Evolutionary conservation across 1,284 basidiomycete genomes (phyloP), one percentile per base, ranked within the genome.

Genomic region (Athelia sp.): DNA sequence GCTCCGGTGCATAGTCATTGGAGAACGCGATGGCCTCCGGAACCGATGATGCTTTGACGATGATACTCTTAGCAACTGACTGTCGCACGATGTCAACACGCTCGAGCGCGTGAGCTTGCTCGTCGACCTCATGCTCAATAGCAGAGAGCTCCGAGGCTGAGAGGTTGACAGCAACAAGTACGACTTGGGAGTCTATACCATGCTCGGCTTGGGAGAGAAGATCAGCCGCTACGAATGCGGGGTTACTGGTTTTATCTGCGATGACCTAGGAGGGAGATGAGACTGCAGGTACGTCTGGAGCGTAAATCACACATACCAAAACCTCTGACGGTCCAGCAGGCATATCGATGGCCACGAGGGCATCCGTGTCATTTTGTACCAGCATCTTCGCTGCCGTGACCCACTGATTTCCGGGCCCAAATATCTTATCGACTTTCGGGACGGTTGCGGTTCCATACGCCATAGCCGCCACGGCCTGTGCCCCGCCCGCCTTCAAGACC

Each of bases 381-480:
- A 98, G 72, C 97, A 99, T 98, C 76, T 99, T 99, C 50, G 96
- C 96, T 1, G 97, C 97, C 0, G 96, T 99, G 22, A 99, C 97
- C 89, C 96, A 99, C 67, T 99, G 97, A 66, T 99, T 99, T 21
- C 97, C 97, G 2, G 97, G 97, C 17, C 97, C 97, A 61, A 98
- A 97, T 58, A 99, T 96, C 72, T 98, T 99, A 77, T 99, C 97
- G 15, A 99, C 97, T 72, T 99, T 99, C n/a, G 94, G 93, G 8
- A 96, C 93, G 2, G 87, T 87, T 63, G 88, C 76, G 3, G 97
- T 99, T 14, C 97, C 97, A 67, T 98, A 99, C 1, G 97, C 97
- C 70, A 99, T 78, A 0, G 94, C 96, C 14, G 93, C 93, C n/a
- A 99, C 83, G 1, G 97, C 97, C 65, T 99, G 97, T 3, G 92